Conservation (phyloP, 495 filamentous ascomycete genomes). For the Penicillium flavigenum region DNA sequence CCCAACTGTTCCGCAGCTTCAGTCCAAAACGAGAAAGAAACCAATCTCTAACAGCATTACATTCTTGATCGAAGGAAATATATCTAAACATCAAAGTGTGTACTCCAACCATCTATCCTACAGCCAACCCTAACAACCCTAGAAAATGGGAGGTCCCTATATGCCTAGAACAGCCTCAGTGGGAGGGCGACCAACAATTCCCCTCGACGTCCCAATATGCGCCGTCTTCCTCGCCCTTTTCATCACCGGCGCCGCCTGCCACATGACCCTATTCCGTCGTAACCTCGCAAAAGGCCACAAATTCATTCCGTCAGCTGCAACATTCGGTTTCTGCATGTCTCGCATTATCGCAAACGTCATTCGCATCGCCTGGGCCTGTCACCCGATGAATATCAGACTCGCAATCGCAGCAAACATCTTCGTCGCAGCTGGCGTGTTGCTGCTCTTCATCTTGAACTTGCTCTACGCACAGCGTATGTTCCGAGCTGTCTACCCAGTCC, state of each 20-base stretch:
- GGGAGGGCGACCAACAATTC: conserved; percentile 56
- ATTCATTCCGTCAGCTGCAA: conserved; percentile 66
- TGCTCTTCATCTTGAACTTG: conserved; percentile 81
- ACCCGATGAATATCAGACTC: conserved; percentile 48
- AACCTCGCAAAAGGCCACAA: conserved; percentile 62
- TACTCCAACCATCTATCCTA: neutral
- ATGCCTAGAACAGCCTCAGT: conserved; percentile 48
- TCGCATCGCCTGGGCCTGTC: conserved; percentile 54
- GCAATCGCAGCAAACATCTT: conserved; percentile 74
- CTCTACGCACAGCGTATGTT: conserved; percentile 76
- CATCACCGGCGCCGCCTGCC: conserved; percentile 52
- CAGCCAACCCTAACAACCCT: neutral
- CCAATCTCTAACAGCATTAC: neutral
- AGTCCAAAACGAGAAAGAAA: no score
- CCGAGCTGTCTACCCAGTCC: conserved; percentile 65
- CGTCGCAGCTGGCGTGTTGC: conserved; percentile 69
- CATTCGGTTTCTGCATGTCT: conserved; percentile 79
- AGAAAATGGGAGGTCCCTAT: conserved; percentile 39
- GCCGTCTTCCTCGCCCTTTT: conserved; percentile 66
- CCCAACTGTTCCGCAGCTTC: neutral
- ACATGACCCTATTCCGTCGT: conserved; percentile 64
- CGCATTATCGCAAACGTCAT: conserved; percentile 63
- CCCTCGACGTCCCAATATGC: conserved; percentile 63
- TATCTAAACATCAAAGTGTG: neutral
- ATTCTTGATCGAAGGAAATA: neutral